Evolutionary conservation across 2,329 filamentous ascomycete species (phyloP).

Genomic region (Mycosphaerelloides madeirae): DNA sequence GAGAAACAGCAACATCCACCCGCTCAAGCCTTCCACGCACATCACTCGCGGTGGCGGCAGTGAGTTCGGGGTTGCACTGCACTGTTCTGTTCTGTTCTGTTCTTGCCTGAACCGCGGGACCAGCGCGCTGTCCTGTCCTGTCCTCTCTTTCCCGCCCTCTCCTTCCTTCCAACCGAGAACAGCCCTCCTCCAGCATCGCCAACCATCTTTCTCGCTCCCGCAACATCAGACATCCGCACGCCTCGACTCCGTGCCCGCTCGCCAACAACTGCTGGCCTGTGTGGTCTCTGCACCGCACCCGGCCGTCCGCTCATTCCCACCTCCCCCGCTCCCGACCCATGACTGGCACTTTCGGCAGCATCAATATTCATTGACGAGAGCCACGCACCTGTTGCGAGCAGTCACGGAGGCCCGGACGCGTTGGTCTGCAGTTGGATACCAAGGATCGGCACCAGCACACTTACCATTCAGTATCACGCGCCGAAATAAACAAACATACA

Average conservation of each 20-base stretch:
- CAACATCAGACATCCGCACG: not conserved
- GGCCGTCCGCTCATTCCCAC: conserved; percentile 20
- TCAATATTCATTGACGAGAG: conserved; percentile 20
- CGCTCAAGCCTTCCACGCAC: not conserved
- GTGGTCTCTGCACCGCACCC: conserved; percentile 9
- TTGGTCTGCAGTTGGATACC: conserved; percentile 18
- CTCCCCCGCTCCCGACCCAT: conserved; percentile 6
- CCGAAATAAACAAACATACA: conserved; percentile 4
- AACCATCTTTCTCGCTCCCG: not conserved
- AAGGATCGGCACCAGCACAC: conserved; percentile 10
- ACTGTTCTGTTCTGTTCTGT: not conserved
- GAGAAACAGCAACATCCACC: too few relatives aligned
- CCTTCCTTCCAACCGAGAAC: not conserved
- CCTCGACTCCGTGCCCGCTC: not conserved
- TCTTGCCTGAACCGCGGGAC: not conserved
- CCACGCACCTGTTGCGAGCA: conserved; percentile 6
- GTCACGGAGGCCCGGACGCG: conserved; percentile 3
- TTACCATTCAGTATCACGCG: conserved; percentile 7
- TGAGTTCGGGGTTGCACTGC: not conserved
- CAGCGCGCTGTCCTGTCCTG: not conserved
- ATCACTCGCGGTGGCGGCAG: not conserved
- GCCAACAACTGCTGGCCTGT: conserved; percentile 3
- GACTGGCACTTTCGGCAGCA: conserved; percentile 5
- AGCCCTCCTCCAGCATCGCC: conserved; percentile 4
- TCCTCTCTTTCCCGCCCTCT: not conserved